These are phyloP conservation scores for Chytriomyces sp. DNA, from an alignment of 192 early-diverging fungal genomes.

Conservation along the genomic window DNA sequence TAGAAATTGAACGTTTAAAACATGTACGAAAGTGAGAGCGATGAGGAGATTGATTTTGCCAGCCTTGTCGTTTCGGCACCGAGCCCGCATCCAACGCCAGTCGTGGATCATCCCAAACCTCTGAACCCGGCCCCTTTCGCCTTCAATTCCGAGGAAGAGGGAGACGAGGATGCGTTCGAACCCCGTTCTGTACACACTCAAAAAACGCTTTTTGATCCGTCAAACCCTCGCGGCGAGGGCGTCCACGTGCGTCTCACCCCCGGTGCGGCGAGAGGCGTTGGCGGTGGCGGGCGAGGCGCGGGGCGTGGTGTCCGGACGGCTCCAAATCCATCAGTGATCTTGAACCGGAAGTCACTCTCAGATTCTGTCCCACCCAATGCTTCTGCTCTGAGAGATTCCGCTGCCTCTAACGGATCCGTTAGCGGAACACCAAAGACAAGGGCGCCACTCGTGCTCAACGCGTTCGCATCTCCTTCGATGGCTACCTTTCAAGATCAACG, in stretches of 20 bases:
- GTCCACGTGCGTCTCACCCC: too few species aligned
- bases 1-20: too few species aligned
- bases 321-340: too few species aligned
- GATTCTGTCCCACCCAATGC: too few species aligned
- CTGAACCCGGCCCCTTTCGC: background rate
- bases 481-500: background rate
- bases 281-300: too few species aligned
- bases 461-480: background rate
- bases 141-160: background rate
- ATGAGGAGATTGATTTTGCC: slow-evolving; percentile 18
- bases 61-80: background rate
- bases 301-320: too few species aligned
- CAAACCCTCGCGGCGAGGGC: background rate
- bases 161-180: background rate
- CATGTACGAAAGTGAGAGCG: too few species aligned
- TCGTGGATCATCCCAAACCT: background rate
- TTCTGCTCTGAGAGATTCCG: too few species aligned
- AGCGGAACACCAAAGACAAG: background rate
- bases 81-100: background rate
- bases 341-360: too few species aligned
- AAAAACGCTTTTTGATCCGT: slow-evolving; percentile 1
- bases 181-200: background rate
- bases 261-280: too few species aligned
- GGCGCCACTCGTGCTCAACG: background rate
- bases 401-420: background rate